Conservation (phyloP, 257 asterid species). For the Pogostemon cablin region DNA sequence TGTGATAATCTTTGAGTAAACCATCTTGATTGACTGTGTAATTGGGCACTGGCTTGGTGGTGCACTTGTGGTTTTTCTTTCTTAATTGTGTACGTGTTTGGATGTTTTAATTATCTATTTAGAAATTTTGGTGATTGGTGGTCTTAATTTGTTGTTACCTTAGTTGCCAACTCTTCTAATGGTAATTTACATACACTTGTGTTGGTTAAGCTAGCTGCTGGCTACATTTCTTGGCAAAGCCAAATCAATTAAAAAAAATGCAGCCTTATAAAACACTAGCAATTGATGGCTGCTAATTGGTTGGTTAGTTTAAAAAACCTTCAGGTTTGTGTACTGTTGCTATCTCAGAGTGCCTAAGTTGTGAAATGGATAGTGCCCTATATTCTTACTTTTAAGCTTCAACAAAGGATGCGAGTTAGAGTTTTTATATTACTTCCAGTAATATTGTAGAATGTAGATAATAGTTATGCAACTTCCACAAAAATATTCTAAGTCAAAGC, state of each 20-base stretch:
- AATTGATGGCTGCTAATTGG: neutral
- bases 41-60: conserved; percentile 19
- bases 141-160: neutral
- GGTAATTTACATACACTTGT: conserved; percentile 2
- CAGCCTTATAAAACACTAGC: neutral
- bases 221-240: neutral
- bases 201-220: conserved; percentile 19
- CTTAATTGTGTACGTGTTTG: neutral
- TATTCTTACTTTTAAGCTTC: neutral
- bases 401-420: neutral
- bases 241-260: neutral
- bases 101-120: conserved; percentile 4
- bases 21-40: neutral
- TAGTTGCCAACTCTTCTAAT: conserved; percentile 12
- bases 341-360: neutral
- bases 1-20: conserved; percentile 9
- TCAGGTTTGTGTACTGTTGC: conserved; percentile 1
- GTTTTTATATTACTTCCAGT: neutral
- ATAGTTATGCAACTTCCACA: neutral
- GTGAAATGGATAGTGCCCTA: neutral
- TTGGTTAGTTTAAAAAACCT: neutral
- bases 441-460: neutral
- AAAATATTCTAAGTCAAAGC: neutral
- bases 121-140: neutral
- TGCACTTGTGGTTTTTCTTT: conserved; percentile 15